Base-by-base conservation (phyloP, 139 green algal species). In the Coelastrella sp. region DNA sequence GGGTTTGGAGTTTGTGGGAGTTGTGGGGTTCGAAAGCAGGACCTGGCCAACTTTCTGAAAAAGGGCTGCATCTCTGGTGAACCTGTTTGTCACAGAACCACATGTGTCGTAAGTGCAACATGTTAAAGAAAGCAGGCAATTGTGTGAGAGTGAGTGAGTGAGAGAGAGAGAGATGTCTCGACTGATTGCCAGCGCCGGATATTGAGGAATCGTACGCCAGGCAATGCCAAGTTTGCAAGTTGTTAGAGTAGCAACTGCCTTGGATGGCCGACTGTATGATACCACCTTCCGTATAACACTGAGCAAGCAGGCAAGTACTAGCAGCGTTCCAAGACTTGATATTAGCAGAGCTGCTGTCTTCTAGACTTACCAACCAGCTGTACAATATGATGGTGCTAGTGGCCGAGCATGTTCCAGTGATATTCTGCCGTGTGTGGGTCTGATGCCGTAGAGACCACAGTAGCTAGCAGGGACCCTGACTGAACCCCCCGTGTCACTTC, bases 391-490 rank as follows among this genome's bases (percentile, higher is more conserved):
- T 5, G 95, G 95, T 14, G 98, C 98, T 56, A 99, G 90, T 2
- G 97, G 93, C 65, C 90, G 82, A 0, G 93, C 93, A 14, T 92
- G 90, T 57, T 90, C 75, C 71, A 98, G 80, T 2, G 92, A 92
- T 0, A 98, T 92, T 5, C 96, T 90, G 1, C 96, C 97, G 80
- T 98, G 97, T 0, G 96, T 98, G 23, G 98, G 95, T 20, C 98
- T 92, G 22, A 99, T 91, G 23, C 98, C 98, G 22, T 95, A 95
- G n/a, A 99, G 83, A 0, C 98, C 98, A 88, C 96, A 98, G 93
- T 97, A 98, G 57, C 85, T 95, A 11, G 96, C 98, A 11, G 98
- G 98, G 5, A 99, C 93, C 4, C 98, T 93, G 82, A 99, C 96
- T 0, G 94, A 97, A 61, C 81, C 81, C 8, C 93, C 98, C 13